These are phyloP conservation scores for Suhomyces prunicola DNA, from an alignment of 805 yeast species.

Conservation along the genomic window DNA sequence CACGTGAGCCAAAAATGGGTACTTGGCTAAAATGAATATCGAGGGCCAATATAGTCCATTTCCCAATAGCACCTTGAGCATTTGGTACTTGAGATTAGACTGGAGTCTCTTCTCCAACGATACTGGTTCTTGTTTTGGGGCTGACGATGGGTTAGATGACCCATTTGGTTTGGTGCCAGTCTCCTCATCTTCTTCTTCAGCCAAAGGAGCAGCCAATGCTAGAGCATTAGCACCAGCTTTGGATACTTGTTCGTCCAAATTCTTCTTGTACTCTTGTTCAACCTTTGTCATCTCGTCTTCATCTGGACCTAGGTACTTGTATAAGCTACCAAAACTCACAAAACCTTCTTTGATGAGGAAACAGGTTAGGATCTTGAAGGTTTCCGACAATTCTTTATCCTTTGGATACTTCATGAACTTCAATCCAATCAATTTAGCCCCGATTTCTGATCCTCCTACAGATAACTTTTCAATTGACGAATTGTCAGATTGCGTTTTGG, in stretches of 20 bases:
- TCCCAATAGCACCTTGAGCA: conserved; percentile 52
- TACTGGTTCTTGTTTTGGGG: background rate
- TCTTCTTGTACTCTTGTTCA: conserved; percentile 43
- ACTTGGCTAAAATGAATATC: conserved; percentile 52
- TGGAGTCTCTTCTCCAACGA: conserved; percentile 16
- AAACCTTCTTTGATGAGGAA: conserved; percentile 64
- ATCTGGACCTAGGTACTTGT: conserved; percentile 52
- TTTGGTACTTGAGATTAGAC: conserved; percentile 26
- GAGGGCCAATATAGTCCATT: conserved; percentile 65
- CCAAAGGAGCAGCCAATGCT: conserved; percentile 83
- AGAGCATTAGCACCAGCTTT: conserved; percentile 72
- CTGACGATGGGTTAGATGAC: background rate
- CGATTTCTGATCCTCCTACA: conserved; percentile 54
- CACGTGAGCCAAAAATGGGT: conserved; percentile 58
- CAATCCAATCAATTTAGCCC: conserved; percentile 53
- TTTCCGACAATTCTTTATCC: conserved; percentile 39
- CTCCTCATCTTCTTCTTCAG: conserved; percentile 41
- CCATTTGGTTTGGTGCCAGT: background rate
- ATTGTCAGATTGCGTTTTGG: conserved; percentile 32
- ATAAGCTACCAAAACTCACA: conserved; percentile 60
- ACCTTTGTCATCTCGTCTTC: conserved; percentile 45
- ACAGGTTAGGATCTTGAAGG: conserved; percentile 45
- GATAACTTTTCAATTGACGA: conserved; percentile 31
- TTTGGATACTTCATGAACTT: conserved; percentile 31
- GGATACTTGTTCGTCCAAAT: conserved; percentile 52